Base-by-base conservation (phyloP, 352 stramenopile species). In the Halophytophthora polymorphica region DNA sequence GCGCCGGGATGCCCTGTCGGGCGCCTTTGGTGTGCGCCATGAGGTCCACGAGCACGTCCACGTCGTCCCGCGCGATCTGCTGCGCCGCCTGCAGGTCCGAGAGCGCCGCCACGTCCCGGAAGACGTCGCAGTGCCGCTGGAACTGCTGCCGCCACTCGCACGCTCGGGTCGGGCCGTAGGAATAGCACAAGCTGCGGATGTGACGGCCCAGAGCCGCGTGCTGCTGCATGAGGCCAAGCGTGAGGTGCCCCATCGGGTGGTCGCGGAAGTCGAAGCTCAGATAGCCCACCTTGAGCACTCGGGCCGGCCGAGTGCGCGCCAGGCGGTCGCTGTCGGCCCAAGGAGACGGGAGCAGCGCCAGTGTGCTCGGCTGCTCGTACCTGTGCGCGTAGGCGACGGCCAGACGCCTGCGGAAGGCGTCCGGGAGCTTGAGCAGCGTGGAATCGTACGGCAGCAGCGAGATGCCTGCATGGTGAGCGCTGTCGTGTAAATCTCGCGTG, bases 231-330 rank as follows among this genome's bases (percentile, higher is more conserved):
- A 97, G 53, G 1, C 90, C 88, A 2, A 88, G 47, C 14, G 83
- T 97, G 18, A 98, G 66, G 35, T 96, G 86, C 2, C 86, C 92
- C 89, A 98, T 98, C 7, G 92, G 86, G 51, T 98, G 90, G 55
- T 98, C 93, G 1, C 84, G 77, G 47, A 98, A 96, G 67, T 98
- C 85, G 35, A 77, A 93, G 53, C 85, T 94, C 17, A 97, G 31
- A 49, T 98, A 94, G 11, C 88, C 92, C 0, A 96, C 54, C 13
- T 76, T 63, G n/a, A 90, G 53, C 65, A 83, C 53, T 53, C 61
- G 22, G 14, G 47, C 71, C 65, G 56, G 69, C 60, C 46, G n/a
- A 1, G 35, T 22, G 17, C 50, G 51, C 25, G 28, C 34, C 39
- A 18, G 51, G n/a, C 31, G 40, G 0, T 51, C 50, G 1, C 51